Evolutionary conservation across 2,329 filamentous ascomycete species (phyloP).

Genomic region (Macrophomina tecta): DNA sequence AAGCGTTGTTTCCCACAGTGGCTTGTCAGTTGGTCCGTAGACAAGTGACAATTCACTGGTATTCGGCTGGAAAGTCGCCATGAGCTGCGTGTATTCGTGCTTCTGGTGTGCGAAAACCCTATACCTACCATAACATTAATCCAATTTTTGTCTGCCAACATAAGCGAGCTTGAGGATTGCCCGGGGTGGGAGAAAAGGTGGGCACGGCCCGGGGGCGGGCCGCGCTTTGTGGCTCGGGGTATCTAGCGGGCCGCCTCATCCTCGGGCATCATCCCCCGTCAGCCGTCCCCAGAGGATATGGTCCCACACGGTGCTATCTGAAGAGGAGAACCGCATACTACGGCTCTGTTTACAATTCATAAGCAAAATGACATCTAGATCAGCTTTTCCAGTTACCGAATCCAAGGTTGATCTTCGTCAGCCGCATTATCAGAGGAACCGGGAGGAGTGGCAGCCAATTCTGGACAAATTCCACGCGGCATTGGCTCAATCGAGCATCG

Average conservation of each 20-base stretch:
- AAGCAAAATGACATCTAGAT: neutral
- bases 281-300: no score
- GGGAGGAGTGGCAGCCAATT: conserved; percentile 40
- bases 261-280: neutral
- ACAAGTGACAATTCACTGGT: neutral
- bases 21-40: neutral
- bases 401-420: neutral
- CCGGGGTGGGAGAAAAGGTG: neutral
- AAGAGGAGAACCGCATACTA: neutral
- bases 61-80: neutral
- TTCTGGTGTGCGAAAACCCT: no score
- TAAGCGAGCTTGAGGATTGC: neutral
- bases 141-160: no score
- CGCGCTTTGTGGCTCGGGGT: neutral
- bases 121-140: no score
- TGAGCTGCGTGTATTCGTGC: neutral
- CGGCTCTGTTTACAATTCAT: no score
- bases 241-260: neutral
- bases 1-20: neutral
- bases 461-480: conserved; percentile 39
- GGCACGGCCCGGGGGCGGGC: conserved; percentile 2
- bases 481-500: conserved; percentile 37
- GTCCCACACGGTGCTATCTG: neutral
- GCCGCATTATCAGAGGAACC: neutral
- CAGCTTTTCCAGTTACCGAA: neutral